Conservation (phyloP, 169 alveolate species). For the Plasmodium yoelii region DNA sequence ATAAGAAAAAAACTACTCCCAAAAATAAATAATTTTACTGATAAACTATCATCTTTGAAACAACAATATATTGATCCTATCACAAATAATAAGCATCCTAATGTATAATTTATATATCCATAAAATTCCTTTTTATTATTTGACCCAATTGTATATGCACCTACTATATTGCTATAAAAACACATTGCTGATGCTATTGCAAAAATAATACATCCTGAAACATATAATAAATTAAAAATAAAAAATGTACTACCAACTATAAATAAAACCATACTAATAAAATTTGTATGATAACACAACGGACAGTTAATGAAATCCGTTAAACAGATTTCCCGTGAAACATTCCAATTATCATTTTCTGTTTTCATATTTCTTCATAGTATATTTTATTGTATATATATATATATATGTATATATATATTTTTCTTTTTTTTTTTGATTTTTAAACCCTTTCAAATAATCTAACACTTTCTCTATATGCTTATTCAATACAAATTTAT, state of each 20-base stretch:
- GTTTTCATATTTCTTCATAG: no score
- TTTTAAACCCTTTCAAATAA: no score
- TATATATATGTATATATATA: no score
- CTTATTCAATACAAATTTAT: no score
- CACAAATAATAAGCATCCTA: conserved; percentile 36
- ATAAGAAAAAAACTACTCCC: conserved; percentile 53
- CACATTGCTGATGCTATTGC: conserved; percentile 52
- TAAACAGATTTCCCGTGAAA: no score
- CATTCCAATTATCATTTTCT: no score
- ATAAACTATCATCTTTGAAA: conserved; percentile 36
- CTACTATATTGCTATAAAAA: conserved; percentile 26
- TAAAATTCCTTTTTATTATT: conserved; percentile 23
- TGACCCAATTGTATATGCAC: not conserved
- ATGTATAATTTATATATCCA: conserved; percentile 26
- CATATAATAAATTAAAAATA: conserved; percentile 11
- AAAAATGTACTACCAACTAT: conserved; percentile 59
- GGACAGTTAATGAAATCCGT: conserved; percentile 42
- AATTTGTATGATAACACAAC: conserved; percentile 31
- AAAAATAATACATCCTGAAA: conserved; percentile 63
- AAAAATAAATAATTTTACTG: conserved; percentile 19
- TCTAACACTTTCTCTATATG: no score
- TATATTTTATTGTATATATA: no score
- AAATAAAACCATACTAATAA: conserved; percentile 47
- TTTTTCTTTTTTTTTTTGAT: no score
- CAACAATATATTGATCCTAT: conserved; percentile 49